Conservation (phyloP, 2,329 filamentous ascomycete genomes). For the Ophiognomonia clavigignenti-juglandacearum region DNA sequence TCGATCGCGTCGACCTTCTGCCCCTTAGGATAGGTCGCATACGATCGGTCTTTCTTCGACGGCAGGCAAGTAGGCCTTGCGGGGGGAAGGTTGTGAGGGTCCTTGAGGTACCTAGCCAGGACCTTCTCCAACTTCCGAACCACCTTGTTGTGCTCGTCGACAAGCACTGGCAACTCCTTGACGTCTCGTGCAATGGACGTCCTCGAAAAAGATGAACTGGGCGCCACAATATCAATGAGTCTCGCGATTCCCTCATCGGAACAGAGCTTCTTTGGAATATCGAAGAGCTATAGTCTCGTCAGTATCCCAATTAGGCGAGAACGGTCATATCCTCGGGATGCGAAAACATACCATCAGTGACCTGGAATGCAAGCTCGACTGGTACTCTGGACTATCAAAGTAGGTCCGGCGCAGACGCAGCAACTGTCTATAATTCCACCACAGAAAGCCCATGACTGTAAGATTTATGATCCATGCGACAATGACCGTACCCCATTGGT, state of each 20-base stretch:
- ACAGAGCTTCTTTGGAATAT: slow-evolving; percentile 71
- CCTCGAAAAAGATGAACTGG: slow-evolving; percentile 71
- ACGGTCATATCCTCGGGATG: background rate
- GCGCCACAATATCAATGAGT: slow-evolving; percentile 75
- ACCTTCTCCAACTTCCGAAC: slow-evolving; percentile 80
- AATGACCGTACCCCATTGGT: slow-evolving; percentile 56
- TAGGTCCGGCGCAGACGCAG: slow-evolving; percentile 68
- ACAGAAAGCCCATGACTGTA: slow-evolving; percentile 76
- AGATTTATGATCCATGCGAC: slow-evolving; percentile 64
- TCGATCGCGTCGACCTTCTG: slow-evolving; percentile 91
- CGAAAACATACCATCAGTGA: slow-evolving; percentile 54
- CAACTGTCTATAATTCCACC: slow-evolving; percentile 82
- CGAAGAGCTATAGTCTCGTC: slow-evolving; percentile 59
- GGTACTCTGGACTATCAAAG: slow-evolving; percentile 83
- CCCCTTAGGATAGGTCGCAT: slow-evolving; percentile 56
- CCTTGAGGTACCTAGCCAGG: slow-evolving; percentile 84
- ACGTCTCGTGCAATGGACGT: slow-evolving; percentile 87
- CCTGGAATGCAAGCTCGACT: slow-evolving; percentile 75
- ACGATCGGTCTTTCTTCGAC: slow-evolving; percentile 71
- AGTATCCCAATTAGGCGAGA: slow-evolving; percentile 10
- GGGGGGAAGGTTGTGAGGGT: slow-evolving; percentile 73
- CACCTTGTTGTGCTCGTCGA: slow-evolving; percentile 74
- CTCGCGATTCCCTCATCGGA: slow-evolving; percentile 84
- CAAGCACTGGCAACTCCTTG: slow-evolving; percentile 79
- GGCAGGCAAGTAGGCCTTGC: slow-evolving; percentile 74